Evolutionary conservation across 2,329 filamentous ascomycete species (phyloP).

Genomic region (Fusarium miscanthi): DNA sequence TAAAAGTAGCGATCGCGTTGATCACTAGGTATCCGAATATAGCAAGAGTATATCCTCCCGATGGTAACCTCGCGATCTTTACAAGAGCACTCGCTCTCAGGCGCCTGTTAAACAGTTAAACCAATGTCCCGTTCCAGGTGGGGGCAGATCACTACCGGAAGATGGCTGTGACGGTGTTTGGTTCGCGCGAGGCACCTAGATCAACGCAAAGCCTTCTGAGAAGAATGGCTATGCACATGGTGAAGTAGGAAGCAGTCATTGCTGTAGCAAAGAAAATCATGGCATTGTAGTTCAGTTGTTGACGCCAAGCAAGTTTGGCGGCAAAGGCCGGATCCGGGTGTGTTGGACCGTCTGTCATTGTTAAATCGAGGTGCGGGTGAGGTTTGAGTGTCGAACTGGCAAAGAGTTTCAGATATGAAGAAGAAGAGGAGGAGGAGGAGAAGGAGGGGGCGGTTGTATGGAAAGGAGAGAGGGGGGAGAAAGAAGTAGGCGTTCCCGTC

Average conservation of each 20-base stretch:
- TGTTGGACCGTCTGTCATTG: slow-evolving; percentile 30
- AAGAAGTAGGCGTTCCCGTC: slow-evolving; percentile 20
- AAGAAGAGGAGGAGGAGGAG: background rate
- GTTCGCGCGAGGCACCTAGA: slow-evolving; percentile 20
- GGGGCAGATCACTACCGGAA: slow-evolving; percentile 28
- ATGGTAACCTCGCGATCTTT: slow-evolving; percentile 45
- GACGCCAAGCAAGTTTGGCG: slow-evolving; percentile 39
- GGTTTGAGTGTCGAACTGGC: background rate
- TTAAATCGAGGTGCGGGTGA: background rate
- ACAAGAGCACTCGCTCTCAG: slow-evolving; percentile 45
- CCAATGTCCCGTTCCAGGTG: background rate
- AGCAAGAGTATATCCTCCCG: slow-evolving; percentile 49
- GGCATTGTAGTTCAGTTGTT: slow-evolving; percentile 42
- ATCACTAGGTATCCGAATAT: slow-evolving; percentile 48
- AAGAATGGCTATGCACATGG: slow-evolving; percentile 25
- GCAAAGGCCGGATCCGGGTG: slow-evolving; percentile 33
- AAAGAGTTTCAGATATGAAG: background rate
- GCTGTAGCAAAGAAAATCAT: slow-evolving; percentile 39
- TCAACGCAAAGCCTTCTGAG: slow-evolving; percentile 23
- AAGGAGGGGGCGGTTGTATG: background rate
- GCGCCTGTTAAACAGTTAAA: slow-evolving; percentile 39
- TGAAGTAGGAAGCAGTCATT: slow-evolving; percentile 25
- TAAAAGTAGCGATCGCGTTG: slow-evolving; percentile 51
- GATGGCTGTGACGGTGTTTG: slow-evolving; percentile 7
- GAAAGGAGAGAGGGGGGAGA: background rate